Evolutionary conservation across 73 alveolate species (phyloP), one percentile per base, ranked within the genome.

Genomic region (Tetrahymena elliotti): DNA sequence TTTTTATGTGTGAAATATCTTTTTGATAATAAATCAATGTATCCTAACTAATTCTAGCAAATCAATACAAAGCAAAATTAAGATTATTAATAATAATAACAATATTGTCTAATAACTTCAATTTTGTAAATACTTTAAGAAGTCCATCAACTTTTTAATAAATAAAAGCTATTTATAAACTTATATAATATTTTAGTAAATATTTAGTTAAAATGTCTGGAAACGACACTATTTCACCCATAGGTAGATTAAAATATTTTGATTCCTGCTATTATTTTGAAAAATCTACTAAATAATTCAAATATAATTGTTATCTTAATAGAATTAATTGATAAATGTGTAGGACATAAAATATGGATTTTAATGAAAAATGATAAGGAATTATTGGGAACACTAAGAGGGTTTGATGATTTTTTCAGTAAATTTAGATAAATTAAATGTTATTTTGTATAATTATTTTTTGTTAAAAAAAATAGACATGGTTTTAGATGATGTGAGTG

Each of bases 401-500:
- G 98, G n/a, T 97, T 97, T 93, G 98, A 97, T 94, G 98, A 95
- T 53, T 95, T 53, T 93, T 94, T 88, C 47, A 94, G 95, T 94
- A 94, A 36, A 8, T 16, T 36, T 6, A 92, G 31, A 47, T 40
- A 40, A n/a, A 68, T 18, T 24, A 68, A 4, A 84, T 39, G 1
- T 84, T 36, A 18, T 33, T 8, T 27, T n/a, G 1, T 3, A 6
- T 39, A 0, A 0, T 35, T 33, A 6, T 35, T 38, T 7, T 24
- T 16, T 84, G 33, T 13, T 52, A 31, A 18, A 27, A 40, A 94
- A 93, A 47, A 92, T 94, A 92, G 97, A 97, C 52, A 94, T 97
- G 96, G 97, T 97, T 33, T 84, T 97, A 92, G 98, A 97, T 94
- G 95, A 97, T 39, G 98, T 97, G 9, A 96, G 68, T 37, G 98